phyloP scores from a whole-genome alignment of 2,329 filamentous ascomycete genomes.

The Alternaria rosae region DNA sequence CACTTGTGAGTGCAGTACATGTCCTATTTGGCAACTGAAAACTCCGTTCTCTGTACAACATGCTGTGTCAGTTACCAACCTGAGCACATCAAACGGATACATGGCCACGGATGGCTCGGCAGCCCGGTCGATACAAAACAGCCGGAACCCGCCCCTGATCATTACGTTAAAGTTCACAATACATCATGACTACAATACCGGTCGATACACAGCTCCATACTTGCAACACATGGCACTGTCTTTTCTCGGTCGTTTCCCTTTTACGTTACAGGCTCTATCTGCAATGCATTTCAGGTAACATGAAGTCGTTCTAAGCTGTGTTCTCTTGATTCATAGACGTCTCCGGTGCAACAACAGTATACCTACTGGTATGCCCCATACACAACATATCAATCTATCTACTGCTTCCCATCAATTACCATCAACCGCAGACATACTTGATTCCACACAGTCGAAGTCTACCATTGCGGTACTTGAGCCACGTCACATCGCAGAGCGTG shows the following conservation, averaged over 20 bases:
- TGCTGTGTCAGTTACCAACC: accelerated
- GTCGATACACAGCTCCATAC: accelerated
- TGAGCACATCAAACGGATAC: background rate
- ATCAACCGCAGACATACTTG: no score
- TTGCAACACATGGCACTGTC: background rate
- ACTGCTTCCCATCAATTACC: no score
- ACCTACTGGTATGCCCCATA: background rate
- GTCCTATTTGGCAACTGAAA: constrained; percentile 35
- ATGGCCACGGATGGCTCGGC: no score
- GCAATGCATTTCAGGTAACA: background rate
- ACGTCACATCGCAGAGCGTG: background rate
- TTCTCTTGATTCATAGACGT: no score
- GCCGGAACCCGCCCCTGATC: no score
- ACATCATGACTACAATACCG: background rate
- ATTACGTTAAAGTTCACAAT: background rate
- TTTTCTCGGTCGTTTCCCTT: background rate
- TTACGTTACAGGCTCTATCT: background rate
- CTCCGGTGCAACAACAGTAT: background rate
- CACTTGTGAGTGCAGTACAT: constrained; percentile 33
- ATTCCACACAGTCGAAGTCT: background rate
- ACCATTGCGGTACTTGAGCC: background rate
- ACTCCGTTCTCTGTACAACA: accelerated
- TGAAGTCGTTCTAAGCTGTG: background rate
- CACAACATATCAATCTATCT: background rate
- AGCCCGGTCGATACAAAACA: background rate